phyloP scores from a whole-genome alignment of 768 basidiomycete species.

The Termitomyces sp. region DNA sequence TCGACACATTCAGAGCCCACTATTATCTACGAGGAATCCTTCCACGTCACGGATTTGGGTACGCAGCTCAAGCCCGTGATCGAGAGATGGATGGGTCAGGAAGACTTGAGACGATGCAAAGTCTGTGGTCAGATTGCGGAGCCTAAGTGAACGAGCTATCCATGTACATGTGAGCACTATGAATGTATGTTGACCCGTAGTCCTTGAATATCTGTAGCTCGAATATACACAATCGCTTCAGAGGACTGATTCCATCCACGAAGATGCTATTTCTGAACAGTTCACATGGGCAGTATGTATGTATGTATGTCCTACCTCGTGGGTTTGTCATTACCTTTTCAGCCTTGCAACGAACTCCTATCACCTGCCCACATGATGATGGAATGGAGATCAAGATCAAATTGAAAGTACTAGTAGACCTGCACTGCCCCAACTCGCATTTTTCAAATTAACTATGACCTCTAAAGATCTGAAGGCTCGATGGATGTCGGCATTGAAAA shows the following conservation, averaged over 20 bases:
- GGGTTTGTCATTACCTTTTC: background rate
- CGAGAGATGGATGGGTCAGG: constrained; percentile 72
- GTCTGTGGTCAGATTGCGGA: constrained; percentile 56
- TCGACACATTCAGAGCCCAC: constrained; percentile 56
- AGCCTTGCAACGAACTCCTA: too few relatives aligned
- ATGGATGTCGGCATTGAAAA: background rate
- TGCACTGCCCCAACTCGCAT: constrained; percentile 1
- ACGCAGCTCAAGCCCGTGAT: constrained; percentile 93
- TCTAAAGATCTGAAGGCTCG: too few relatives aligned
- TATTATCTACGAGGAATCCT: constrained; percentile 79
- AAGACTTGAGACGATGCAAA: constrained; percentile 63
- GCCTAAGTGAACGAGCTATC: constrained; percentile 7
- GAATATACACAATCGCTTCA: background rate
- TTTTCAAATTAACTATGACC: background rate
- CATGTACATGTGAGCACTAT: background rate
- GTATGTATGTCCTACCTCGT: too few relatives aligned
- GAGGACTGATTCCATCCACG: background rate
- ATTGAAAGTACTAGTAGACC: too few relatives aligned
- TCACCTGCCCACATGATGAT: background rate
- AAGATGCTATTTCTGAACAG: background rate
- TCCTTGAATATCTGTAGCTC: background rate
- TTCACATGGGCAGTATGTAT: background rate
- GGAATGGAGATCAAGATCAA: constrained; percentile 49
- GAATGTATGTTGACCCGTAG: background rate
- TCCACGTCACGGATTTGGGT: constrained; percentile 89